Percentiles rank a stretch among this genome's conserved stretches.
phyloP scores from a whole-genome alignment of 1,139 yeast species.

The Nadsonia starkeyi-henricii region DNA sequence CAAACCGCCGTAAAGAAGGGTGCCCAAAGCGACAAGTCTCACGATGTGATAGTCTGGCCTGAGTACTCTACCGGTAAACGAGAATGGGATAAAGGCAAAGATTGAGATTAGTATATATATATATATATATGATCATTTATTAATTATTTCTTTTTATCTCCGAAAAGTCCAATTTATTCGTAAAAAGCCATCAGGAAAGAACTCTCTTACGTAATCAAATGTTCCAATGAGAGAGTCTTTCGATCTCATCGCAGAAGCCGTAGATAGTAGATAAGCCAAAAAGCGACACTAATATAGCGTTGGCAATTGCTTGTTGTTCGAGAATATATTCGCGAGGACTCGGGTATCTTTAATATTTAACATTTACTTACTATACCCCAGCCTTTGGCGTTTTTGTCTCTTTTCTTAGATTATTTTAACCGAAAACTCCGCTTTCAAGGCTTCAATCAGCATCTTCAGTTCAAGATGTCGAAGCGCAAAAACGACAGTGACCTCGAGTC shows the following conservation, averaged over 20 bases:
- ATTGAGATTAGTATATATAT: not conserved
- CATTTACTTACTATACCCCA: not conserved
- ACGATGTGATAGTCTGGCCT: conserved; percentile 3
- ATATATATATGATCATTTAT: not conserved
- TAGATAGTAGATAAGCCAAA: not conserved
- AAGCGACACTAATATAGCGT: not conserved
- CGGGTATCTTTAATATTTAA: not conserved
- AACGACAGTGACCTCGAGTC: too few relatives aligned
- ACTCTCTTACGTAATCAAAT: too few relatives aligned
- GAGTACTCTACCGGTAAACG: conserved; percentile 3
- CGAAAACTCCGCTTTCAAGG: too few relatives aligned
- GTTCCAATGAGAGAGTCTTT: too few relatives aligned
- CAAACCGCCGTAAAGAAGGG: not conserved
- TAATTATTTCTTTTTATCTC: not conserved
- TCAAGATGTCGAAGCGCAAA: too few relatives aligned
- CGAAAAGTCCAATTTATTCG: not conserved
- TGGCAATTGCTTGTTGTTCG: too few relatives aligned
- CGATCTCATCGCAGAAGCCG: not conserved
- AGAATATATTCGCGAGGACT: too few relatives aligned
- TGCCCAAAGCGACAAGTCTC: not conserved
- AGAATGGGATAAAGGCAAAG: conserved; percentile 5
- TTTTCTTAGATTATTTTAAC: too few relatives aligned
- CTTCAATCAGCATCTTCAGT: too few relatives aligned
- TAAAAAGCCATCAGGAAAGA: too few relatives aligned
- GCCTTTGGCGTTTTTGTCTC: too few relatives aligned